Conservation (phyloP, 2,329 filamentous ascomycete species). For the Pestalotiopsis sp. region DNA sequence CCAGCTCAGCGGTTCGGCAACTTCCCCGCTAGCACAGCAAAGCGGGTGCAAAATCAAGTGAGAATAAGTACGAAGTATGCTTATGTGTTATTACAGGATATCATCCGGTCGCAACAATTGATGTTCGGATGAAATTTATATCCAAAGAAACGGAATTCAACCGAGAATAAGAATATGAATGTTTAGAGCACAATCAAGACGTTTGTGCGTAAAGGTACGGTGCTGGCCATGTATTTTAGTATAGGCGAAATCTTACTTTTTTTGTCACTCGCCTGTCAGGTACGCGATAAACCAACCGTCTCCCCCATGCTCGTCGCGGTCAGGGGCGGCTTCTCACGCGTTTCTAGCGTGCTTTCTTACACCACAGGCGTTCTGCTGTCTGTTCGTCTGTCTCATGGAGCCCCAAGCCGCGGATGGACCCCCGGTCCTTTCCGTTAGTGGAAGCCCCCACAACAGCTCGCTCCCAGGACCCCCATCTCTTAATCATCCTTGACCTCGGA, state of each 20-base stretch:
- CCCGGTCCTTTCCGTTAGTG: not conserved
- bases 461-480: not conserved
- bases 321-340: conserved; percentile 8
- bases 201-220: too few relatives aligned
- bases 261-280: too few relatives aligned
- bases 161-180: too few relatives aligned
- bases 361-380: not conserved
- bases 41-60: too few relatives aligned
- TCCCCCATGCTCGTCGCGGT: not conserved
- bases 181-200: too few relatives aligned
- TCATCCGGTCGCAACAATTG: too few relatives aligned
- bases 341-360: not conserved
- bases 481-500: not conserved
- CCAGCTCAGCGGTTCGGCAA: conserved; percentile 22
- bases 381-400: not conserved
- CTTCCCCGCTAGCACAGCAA: conserved; percentile 18
- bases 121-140: too few relatives aligned
- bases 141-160: too few relatives aligned
- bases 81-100: too few relatives aligned
- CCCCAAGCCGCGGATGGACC: not conserved
- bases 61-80: too few relatives aligned
- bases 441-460: conserved; percentile 1
- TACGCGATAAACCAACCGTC: not conserved
- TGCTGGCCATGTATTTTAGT: too few relatives aligned
- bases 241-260: too few relatives aligned